A percentile compares a stretch with the other conserved stretches of the same genome.
Evolutionary conservation across 352 stramenopile species (phyloP).

Genomic region (Peronospora destructor): DNA sequence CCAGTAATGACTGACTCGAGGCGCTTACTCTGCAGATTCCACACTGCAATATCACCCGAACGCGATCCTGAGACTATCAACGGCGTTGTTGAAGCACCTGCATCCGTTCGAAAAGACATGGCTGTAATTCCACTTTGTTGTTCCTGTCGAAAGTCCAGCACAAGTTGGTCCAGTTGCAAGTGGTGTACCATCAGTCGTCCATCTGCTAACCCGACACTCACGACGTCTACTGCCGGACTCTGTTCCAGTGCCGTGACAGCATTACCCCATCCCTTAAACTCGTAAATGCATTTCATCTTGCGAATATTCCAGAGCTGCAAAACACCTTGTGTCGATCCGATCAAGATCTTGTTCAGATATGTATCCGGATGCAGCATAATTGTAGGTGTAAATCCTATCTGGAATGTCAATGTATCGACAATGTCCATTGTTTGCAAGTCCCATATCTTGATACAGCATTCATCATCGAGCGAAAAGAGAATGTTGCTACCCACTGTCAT

Average conservation of each 20-base stretch:
- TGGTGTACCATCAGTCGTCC: constrained; percentile 84
- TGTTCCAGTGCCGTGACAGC: constrained; percentile 74
- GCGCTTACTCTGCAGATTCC: constrained; percentile 86
- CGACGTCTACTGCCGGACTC: constrained; percentile 85
- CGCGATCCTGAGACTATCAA: constrained; percentile 62
- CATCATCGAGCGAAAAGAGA: constrained; percentile 70
- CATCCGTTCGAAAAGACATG: constrained; percentile 87
- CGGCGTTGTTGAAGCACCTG: constrained; percentile 39
- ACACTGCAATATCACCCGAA: constrained; percentile 83
- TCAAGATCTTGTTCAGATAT: constrained; percentile 92
- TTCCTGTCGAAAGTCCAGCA: constrained; percentile 78
- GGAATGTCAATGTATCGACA: constrained; percentile 52
- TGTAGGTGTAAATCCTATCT: constrained; percentile 51
- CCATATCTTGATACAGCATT: constrained; percentile 48
- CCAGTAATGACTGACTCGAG: constrained; percentile 74
- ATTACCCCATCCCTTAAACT: constrained; percentile 69
- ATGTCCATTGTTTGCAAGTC: constrained; percentile 56
- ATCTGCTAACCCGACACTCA: constrained; percentile 77
- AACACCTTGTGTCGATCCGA: constrained; percentile 75
- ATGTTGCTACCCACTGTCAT: constrained; percentile 48
- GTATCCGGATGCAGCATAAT: constrained; percentile 87
- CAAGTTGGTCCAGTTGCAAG: constrained; percentile 72
- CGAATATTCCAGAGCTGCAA: constrained; percentile 89
- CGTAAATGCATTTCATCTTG: constrained; percentile 85
- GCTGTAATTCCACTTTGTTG: constrained; percentile 75